phyloP scores from a whole-genome alignment of 805 yeast species.

The Nakazawaea pomicola region DNA sequence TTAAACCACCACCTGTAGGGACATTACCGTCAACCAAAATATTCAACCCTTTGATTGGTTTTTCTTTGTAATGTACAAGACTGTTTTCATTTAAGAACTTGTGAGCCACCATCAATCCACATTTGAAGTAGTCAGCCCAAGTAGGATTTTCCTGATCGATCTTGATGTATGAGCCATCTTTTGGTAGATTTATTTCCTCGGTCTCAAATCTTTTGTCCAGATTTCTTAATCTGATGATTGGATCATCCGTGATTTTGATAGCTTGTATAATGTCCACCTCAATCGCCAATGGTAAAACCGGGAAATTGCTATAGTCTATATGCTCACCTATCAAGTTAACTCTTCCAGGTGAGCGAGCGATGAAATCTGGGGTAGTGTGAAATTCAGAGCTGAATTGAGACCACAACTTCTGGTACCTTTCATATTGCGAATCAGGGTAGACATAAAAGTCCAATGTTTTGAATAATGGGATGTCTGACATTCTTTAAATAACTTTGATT shows the following conservation, averaged over 20 bases:
- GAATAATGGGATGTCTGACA: conserved; percentile 28
- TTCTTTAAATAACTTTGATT: not conserved
- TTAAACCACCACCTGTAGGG: conserved; percentile 69
- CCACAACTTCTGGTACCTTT: conserved; percentile 25
- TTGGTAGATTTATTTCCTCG: conserved; percentile 33
- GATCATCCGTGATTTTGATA: conserved; percentile 23
- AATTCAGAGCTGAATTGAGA: conserved; percentile 20
- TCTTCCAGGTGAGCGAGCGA: conserved; percentile 68
- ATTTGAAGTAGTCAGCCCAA: conserved; percentile 69
- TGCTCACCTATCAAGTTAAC: conserved; percentile 75
- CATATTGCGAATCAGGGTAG: conserved; percentile 21
- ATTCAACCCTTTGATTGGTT: conserved; percentile 41
- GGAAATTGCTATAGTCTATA: conserved; percentile 61
- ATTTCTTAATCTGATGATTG: conserved; percentile 26
- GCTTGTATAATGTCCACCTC: conserved; percentile 59
- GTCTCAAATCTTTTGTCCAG: conserved; percentile 30
- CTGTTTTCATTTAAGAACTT: conserved; percentile 30
- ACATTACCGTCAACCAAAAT: conserved; percentile 58
- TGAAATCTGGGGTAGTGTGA: conserved; percentile 36
- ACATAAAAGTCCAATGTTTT: conserved; percentile 32
- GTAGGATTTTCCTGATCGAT: conserved; percentile 47
- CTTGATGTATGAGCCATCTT: conserved; percentile 32
- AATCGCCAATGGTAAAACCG: conserved; percentile 71
- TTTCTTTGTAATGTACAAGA: not conserved
- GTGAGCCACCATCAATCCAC: conserved; percentile 59